A percentile compares a stretch with the other conserved stretches of the same genome.
phyloP scores from a whole-genome alignment of 2,329 filamentous ascomycete species.

The Pyrenochaeta sp. region DNA sequence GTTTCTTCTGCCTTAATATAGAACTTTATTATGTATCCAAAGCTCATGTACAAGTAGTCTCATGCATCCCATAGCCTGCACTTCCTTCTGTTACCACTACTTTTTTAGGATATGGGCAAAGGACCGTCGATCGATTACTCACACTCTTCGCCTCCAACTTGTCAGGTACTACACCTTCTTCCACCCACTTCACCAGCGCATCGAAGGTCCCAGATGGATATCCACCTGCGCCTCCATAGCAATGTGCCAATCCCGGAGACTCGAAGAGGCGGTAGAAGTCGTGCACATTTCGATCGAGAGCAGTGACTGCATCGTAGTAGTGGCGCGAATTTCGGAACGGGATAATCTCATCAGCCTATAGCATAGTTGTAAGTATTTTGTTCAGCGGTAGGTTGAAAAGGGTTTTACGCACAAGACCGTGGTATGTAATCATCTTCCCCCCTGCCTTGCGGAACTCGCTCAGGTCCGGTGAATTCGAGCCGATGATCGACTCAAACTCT shows the following conservation, averaged over 20 bases:
- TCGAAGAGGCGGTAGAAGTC: constrained; percentile 36
- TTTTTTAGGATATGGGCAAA: too few relatives aligned
- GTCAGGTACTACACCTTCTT: constrained; percentile 27
- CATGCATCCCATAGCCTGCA: too few relatives aligned
- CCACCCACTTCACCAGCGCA: constrained; percentile 38
- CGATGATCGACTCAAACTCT: constrained; percentile 24
- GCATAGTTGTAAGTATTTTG: background rate
- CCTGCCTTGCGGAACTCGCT: constrained; percentile 25
- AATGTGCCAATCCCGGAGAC: constrained; percentile 34
- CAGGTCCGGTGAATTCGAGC: constrained; percentile 24
- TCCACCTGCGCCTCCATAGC: constrained; percentile 23
- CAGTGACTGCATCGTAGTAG: constrained; percentile 23
- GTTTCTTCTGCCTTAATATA: too few relatives aligned
- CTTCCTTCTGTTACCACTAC: too few relatives aligned
- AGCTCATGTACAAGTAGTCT: too few relatives aligned
- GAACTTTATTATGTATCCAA: too few relatives aligned
- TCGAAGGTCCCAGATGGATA: constrained; percentile 45
- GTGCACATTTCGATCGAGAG: constrained; percentile 13
- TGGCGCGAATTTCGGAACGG: constrained; percentile 10
- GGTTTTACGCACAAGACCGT: constrained; percentile 21
- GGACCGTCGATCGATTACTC: too few relatives aligned
- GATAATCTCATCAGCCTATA: background rate
- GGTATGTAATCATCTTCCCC: constrained; percentile 33
- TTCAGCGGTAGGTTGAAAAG: background rate
- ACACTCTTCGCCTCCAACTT: too few relatives aligned